Percentiles rank a stretch among this genome's conserved stretches.
Evolutionary conservation across 1,284 basidiomycete genomes (phyloP).

Genomic region (Cryptococcus jaspeensis): DNA sequence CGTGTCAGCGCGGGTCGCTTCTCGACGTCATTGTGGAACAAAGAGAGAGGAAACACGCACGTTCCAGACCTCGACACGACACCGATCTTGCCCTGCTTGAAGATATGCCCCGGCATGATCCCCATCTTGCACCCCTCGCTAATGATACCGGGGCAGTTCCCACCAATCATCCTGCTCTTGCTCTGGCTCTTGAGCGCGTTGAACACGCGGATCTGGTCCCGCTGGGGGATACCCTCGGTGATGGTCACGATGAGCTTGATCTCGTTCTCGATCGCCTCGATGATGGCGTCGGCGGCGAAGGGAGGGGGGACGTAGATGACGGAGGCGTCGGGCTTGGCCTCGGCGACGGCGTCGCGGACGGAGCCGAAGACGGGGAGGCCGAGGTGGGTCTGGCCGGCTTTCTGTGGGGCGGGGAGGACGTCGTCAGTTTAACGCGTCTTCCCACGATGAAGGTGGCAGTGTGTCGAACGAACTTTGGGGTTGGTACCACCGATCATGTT

Average conservation of each 20-base stretch:
- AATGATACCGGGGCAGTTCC: constrained; percentile 97
- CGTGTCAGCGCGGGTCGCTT: neutral
- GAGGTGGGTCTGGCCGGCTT: constrained; percentile 92
- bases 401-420: constrained; percentile 51
- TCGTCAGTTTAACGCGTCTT: neutral
- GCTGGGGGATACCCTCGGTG: constrained; percentile 95
- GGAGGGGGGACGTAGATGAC: constrained; percentile 96
- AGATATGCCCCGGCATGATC: constrained; percentile 98
- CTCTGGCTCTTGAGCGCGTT: constrained; percentile 92
- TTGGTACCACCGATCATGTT: constrained; percentile 97
- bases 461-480: constrained; percentile 60
- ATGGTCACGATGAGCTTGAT: constrained; percentile 95
- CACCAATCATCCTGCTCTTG: constrained; percentile 87
- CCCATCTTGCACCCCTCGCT: constrained; percentile 99
- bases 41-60: constrained; percentile 24
- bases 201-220: constrained; percentile 90
- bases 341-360: constrained; percentile 85
- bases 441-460: neutral
- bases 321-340: constrained; percentile 82
- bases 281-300: constrained; percentile 87
- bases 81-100: constrained; percentile 90
- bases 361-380: constrained; percentile 93
- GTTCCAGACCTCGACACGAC: constrained; percentile 98
- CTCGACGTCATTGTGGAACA: neutral
- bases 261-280: constrained; percentile 96